Evolutionary conservation across 2,329 filamentous ascomycete genomes (phyloP), one percentile per base, ranked within the genome.

Genomic region (Pseudogymnoascus sp.): DNA sequence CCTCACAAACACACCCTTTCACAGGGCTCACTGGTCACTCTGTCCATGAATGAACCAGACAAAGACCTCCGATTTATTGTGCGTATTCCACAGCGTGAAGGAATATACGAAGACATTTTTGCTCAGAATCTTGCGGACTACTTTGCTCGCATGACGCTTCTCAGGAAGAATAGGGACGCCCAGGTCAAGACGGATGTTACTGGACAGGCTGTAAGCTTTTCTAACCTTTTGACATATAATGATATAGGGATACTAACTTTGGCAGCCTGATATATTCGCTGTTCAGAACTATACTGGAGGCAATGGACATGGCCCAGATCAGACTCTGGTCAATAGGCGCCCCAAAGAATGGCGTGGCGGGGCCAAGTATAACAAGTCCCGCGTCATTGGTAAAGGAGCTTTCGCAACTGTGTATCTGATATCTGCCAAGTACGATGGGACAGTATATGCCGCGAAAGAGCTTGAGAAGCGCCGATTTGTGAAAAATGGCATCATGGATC

Each of bases 391-490:
- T 50, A 95, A 95, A 74, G 95, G 95, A 5, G 93, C 95, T 2
- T 99, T 99, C 78, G 95, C 95, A 4, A 91, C 88, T 0, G 95
- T 99, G 1, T 93, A 96, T 76, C 91, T 92, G 74, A 83, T 97
- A 26, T 93, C 93, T 0, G 88, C 88, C 17, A 96, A 92, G 76
- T 89, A 86, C 70, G 87, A 95, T 71, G 95, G 95, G 1, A 80
- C 85, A 31, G 85, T 93, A 0, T 96, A 89, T 71, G 95, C 95
- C 4, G 93, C 92, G 13, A 99, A 99, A 74, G 92, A 97, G 75
- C 84, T 99, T 3, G 92, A 97, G 75, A 97, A 97, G 77, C 86
- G 90, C 62, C 87, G 87, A 17, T 96, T 97, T 72, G 90, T 96
- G 79, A 96, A 96, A 77, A 95, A 96, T 69, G 93, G 92, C 2